phyloP scores from a whole-genome alignment of 768 basidiomycete genomes.

The Lactarius sp. region DNA sequence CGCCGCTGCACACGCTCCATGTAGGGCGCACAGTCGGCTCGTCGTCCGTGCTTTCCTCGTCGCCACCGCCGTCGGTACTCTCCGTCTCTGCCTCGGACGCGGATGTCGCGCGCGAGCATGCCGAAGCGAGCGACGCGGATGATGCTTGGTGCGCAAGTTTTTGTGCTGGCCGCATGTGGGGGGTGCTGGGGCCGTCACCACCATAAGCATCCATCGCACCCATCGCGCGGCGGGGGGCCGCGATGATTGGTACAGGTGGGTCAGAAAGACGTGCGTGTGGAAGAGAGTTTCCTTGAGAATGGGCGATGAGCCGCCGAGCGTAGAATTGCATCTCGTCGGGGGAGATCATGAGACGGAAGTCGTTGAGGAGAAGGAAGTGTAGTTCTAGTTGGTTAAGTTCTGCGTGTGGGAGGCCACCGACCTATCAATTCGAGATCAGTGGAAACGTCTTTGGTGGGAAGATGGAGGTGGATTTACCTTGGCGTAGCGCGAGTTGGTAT shows the following conservation, averaged over 20 bases:
- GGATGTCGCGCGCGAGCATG: conserved; percentile 29
- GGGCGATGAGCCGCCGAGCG: conserved; percentile 81
- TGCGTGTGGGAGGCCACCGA: conserved; percentile 88
- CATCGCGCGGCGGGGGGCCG: conserved; percentile 39
- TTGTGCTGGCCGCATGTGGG: conserved; percentile 17
- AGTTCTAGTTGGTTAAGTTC: conserved; percentile 97
- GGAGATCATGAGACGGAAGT: conserved; percentile 86
- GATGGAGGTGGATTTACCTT: conserved; percentile 54
- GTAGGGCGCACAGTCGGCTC: conserved; percentile 72
- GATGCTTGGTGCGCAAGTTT: conserved; percentile 22
- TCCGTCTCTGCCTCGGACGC: conserved; percentile 37
- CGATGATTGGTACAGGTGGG: conserved; percentile 16
- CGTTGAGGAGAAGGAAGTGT: conserved; percentile 93
- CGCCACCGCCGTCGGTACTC: conserved; percentile 29
- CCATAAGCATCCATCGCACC: conserved; percentile 42
- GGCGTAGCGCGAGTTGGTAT: conserved; percentile 97
- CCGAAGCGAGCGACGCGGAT: conserved; percentile 29
- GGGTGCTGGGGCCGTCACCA: conserved; percentile 25
- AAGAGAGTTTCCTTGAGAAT: conserved; percentile 42
- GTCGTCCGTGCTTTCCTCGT: conserved; percentile 63
- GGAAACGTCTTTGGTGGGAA: conserved; percentile 4
- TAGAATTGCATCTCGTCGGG: conserved; percentile 92
- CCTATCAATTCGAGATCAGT: conserved; percentile 42
- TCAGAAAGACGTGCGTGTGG: not conserved
- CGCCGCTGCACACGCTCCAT: conserved; percentile 18